phyloP scores from a whole-genome alignment of 257 asterid species.

The Mitragyna speciosa region DNA sequence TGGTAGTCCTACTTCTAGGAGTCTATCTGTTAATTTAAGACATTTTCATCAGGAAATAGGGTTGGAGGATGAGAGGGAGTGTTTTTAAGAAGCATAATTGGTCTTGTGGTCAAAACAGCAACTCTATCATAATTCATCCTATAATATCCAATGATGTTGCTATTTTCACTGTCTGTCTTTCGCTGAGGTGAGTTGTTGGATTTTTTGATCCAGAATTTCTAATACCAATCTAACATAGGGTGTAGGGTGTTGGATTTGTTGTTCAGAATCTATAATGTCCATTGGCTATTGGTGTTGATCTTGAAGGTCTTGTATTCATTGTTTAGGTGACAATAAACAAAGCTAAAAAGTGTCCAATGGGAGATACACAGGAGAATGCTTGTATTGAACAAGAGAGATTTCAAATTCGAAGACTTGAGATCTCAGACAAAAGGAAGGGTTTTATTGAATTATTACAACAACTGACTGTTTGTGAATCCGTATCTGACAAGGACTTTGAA shows the following conservation, averaged over 20 bases:
- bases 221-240: too few relatives aligned
- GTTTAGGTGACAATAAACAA: not conserved
- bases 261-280: not conserved
- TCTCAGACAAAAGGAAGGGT: conserved; percentile 65
- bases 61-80: not conserved
- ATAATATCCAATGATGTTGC: too few relatives aligned
- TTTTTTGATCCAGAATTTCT: not conserved
- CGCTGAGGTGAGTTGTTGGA: not conserved
- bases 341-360: not conserved
- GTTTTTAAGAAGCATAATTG: not conserved
- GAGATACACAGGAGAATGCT: conserved; percentile 32
- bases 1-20: too few relatives aligned
- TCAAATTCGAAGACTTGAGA: conserved; percentile 58
- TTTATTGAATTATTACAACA: conserved; percentile 66
- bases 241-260: too few relatives aligned
- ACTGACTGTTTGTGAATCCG: conserved; percentile 59
- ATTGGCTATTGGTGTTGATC: not conserved
- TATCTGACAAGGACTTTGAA: conserved; percentile 56
- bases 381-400: conserved; percentile 36
- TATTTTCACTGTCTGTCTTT: not conserved
- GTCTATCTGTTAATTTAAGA: not conserved
- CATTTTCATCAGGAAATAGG: too few relatives aligned
- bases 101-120: not conserved
- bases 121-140: not conserved
- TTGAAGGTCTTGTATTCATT: not conserved